Evolutionary conservation across 164 flowering plant genomes (phyloP).

Genomic region (grape (Vitis vinifera)): ASM3070453v1 NC_081806.1:8921001-8921500

Average conservation of each 20-base stretch:
- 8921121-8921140: not conserved
- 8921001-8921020: too few species aligned
- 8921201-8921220: not conserved
- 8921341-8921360: conserved; percentile 47
- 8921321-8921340: conserved; percentile 74
- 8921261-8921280: not conserved
- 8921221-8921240: too few species aligned
- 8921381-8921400: conserved; percentile 83
- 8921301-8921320: conserved; percentile 92
- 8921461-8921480: too few species aligned
- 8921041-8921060: too few species aligned
- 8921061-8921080: too few species aligned
- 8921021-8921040: too few species aligned
- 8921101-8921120: too few species aligned
- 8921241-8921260: not conserved
- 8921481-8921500: too few species aligned
- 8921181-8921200: not conserved
- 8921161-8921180: not conserved
- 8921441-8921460: too few species aligned
- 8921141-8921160: not conserved
- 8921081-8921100: too few species aligned
- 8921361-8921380: conserved; percentile 75
- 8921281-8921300: conserved; percentile 38
- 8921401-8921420: conserved; percentile 9
- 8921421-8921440: not conserved